phyloP scores from a whole-genome alignment of 2,329 filamentous ascomycete genomes.

The Zymoseptoria brevis region DNA sequence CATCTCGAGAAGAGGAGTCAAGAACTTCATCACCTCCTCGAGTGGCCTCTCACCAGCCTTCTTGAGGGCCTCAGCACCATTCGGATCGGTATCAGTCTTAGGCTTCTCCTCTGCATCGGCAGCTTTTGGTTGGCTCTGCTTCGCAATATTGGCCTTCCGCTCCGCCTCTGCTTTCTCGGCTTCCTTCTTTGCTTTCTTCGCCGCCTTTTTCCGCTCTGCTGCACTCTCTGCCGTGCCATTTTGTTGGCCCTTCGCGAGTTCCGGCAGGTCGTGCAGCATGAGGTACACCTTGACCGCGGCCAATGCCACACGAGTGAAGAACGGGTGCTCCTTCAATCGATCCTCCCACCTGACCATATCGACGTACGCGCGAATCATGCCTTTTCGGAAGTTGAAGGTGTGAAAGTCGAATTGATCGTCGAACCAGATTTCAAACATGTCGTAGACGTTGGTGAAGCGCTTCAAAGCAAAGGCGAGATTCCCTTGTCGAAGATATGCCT shows the following conservation, averaged over 20 bases:
- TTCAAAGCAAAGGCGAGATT: conserved; percentile 83
- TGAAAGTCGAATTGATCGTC: conserved; percentile 99
- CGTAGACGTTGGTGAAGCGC: conserved; percentile 77
- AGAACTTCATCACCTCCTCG: conserved; percentile 78
- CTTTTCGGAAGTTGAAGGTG: conserved; percentile 92
- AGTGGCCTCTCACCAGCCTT: conserved; percentile 68
- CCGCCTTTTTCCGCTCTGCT: conserved; percentile 66
- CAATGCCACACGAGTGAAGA: conserved; percentile 77
- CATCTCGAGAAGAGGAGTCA: conserved; percentile 72
- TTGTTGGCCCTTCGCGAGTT: conserved; percentile 57
- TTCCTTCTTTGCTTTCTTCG: conserved; percentile 68
- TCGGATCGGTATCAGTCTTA: conserved; percentile 85
- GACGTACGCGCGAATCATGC: conserved; percentile 87
- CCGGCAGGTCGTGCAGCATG: conserved; percentile 66
- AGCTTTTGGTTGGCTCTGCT: conserved; percentile 50
- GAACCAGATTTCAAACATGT: conserved; percentile 95
- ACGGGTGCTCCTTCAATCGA: conserved; percentile 80
- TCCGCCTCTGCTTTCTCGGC: conserved; percentile 76
- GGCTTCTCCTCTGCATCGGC: conserved; percentile 55
- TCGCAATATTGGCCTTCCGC: conserved; percentile 44
- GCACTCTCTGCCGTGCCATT: conserved; percentile 66
- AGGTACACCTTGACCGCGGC: conserved; percentile 75
- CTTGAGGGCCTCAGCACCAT: conserved; percentile 60
- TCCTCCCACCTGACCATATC: conserved; percentile 98
- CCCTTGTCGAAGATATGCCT: conserved; percentile 74